These are phyloP conservation scores for Plectosphaerella sp. DNA, from an alignment of 2,329 filamentous ascomycete genomes.

Conservation along the genomic window DNA sequence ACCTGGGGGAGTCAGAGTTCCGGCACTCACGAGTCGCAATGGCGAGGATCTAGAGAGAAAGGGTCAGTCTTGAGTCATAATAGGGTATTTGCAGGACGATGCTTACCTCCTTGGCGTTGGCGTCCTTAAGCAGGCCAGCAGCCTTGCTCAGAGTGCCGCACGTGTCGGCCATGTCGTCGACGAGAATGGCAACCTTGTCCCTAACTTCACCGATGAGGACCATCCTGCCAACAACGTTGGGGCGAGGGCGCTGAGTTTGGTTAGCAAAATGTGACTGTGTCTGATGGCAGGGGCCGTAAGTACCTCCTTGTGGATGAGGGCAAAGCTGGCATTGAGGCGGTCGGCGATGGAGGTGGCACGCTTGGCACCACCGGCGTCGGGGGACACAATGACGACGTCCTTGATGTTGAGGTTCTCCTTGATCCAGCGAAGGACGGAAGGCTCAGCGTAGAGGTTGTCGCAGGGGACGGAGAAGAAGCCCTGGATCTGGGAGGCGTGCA, in stretches of 20 bases:
- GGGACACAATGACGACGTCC: conserved; percentile 82
- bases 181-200: conserved; percentile 89
- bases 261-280: not conserved
- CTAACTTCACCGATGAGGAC: conserved; percentile 89
- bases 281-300: not conserved
- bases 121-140: conserved; percentile 79
- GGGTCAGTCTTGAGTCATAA: not conserved
- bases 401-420: conserved; percentile 68
- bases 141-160: conserved; percentile 84
- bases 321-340: conserved; percentile 53
- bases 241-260: conserved; percentile 56
- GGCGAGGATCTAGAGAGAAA: not conserved
- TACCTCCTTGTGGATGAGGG: conserved; percentile 67
- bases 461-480: conserved; percentile 76
- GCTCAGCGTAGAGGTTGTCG: conserved; percentile 77
- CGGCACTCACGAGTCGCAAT: conserved; percentile 1
- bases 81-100: conserved; percentile 20
- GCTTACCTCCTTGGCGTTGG: conserved; percentile 74
- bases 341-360: conserved; percentile 83
- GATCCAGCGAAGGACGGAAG: conserved; percentile 80
- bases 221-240: conserved; percentile 88
- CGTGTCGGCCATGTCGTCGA: conserved; percentile 97
- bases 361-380: conserved; percentile 83
- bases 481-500: conserved; percentile 81
- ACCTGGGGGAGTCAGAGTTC: not conserved